Evolutionary conservation across 2,329 filamentous ascomycete species (phyloP), one percentile per base, ranked within the genome.

Genomic region (Nothophaeocryptopus gaeumannii): DNA sequence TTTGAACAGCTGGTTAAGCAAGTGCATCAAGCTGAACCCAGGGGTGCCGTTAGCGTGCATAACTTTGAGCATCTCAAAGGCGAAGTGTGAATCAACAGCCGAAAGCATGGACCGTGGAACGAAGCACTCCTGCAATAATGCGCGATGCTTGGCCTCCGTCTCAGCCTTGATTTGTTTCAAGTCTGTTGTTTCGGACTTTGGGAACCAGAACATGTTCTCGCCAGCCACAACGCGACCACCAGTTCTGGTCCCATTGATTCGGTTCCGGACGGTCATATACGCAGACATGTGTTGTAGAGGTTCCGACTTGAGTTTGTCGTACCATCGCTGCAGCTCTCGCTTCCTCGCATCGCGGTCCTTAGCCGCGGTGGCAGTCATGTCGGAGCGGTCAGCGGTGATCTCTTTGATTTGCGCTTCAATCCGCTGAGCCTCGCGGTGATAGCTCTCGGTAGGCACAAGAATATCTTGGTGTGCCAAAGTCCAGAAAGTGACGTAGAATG

Each of bases 401-500:
- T 83, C 78, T 31, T 82, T 76, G 40, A 86, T 79, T 63, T 86
- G 83, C 47, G 81, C 82, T 58, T 84, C 81, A 15, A 90, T 75
- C 8, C 83, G 79, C 14, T 82, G 80, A 32, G 85, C 83, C 64
- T 95, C 90, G 12, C 83, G 79, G 40, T 87, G 80, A 66, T 99
- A 99, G 53, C 85, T 87, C 31, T 83, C 79, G 54, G 82, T 82
- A 1, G 88, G 88, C 56, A 91, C 83, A 49, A 82, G 81, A 50
- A 96, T 76, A 66, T 99, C 92, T 39, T 87, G 84, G 2, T 95
- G 79, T 26, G 89, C 85, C 10, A 96, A 77, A 43, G 91, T 85
- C 93, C 93, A 99, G 71, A 99, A 99, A 0, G 87, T 88, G 37
- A 88, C 82, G 63, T 89, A 96, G 67, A 96, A 92, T 29, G 88